Base-by-base conservation (phyloP, 1,139 yeast genomes). In the Diutina pseudorugosa region DNA sequence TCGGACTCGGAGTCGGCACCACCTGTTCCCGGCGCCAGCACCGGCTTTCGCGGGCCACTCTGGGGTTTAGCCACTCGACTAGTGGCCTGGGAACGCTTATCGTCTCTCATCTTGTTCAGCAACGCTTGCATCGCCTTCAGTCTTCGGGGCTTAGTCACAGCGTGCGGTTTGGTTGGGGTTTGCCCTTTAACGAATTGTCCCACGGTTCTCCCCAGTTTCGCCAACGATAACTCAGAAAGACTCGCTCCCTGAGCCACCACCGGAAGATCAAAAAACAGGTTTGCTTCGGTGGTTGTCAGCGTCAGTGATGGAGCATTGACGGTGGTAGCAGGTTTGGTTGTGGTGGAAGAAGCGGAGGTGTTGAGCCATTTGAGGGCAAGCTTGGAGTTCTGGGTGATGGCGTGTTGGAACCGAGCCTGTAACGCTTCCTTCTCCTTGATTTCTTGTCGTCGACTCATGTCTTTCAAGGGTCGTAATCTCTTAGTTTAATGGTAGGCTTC, bases 351-450 rank as follows among this genome's bases (percentile, higher is more conserved):
- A 41, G 21, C 43, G n/a, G 20, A 4, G 12, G 21, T 9, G n/a
- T 14, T n/a, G 52, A 79, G 65, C 83, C 83, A 79, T 36, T 70
- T 66, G 47, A 63, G 53, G 0, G 75, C 75, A 45, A 63, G 68
- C 19, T 64, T 58, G 55, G 71, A 71, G 30, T 69, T 70, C 45
- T 67, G 67, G 7, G 71, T 58, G 16, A 78, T 61, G 4, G 76
- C 70, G 9, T 73, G 65, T 59, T 75, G 80, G 59, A 78, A 71
- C 56, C 68, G 67, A 16, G 79, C 71, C 57, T 76, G 83, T 14
- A 79, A 65, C 44, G 70, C 73, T 55, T 78, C 76, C 58, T 78
- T 78, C 51, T 67, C 60, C 57, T 72, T 70, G 53, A 77, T 76
- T 57, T 76, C 81, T 52, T 70, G 62, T 36, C 77, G 60, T 53